Evolutionary conservation across 495 filamentous ascomycete genomes (phyloP), one percentile per base, ranked within the genome.

Genomic region (Aspergillus ellipticus): DNA sequence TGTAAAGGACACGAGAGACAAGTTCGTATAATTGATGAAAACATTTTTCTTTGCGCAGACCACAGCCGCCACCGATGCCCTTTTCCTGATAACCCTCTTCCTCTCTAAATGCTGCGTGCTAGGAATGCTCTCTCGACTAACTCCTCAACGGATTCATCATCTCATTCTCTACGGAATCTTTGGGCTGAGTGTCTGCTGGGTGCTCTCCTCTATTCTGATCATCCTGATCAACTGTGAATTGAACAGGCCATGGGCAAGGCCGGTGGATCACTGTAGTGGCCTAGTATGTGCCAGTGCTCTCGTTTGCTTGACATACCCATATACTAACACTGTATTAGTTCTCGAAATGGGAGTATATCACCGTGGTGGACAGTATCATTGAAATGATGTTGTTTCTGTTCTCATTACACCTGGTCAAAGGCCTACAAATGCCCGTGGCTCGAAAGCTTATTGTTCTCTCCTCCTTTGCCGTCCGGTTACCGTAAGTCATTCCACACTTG

Each of bases 401-500:
- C 33, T 56, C 72, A 3, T 31, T 70, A 4, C 61, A 62, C 51
- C 54, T 74, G 13, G 58, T 70, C 9, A 58, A 64, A 16, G 62
- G 58, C 15, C 47, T 71, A 11, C 62, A 70, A 43, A 57, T 69
- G 37, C 20, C 62, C 11, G 21, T 63, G 2, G 48, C 47, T 16
- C 62, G 59, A 17, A 74, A 74, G 55, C 15, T 56, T 3, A 58
- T 69, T 8, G 69, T 74, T 9, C 49, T 68, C 10, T 54, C 63
- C 19, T 68, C 72, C 7, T 74, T 74, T 46, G 59, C 50, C 3
- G 59, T 68, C 24, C 61, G 72, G n/a, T 28, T 73, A 11, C 60
- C 60, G 71, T 74, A 65, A 55, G 63, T 54, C 3, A 19, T 19
- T 21, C 49, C 21, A 31, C 13, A 5, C n/a, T 21, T 19, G 31